These are phyloP conservation scores for Lasiosphaeria ovina DNA, from an alignment of 495 filamentous ascomycete species.

Conservation along the genomic window DNA sequence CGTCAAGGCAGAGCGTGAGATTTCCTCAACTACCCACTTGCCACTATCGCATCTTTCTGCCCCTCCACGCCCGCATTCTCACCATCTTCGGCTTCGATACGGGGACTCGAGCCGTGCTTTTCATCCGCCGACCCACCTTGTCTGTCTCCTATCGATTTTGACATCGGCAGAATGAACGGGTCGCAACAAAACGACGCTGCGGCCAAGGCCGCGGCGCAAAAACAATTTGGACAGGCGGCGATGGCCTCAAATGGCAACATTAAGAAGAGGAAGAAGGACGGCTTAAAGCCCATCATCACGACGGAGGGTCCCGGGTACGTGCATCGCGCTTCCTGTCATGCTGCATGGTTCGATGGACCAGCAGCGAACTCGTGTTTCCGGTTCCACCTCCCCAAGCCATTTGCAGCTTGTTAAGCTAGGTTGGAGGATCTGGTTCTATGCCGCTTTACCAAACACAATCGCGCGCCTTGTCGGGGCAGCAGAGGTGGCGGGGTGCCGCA, in stretches of 20 bases:
- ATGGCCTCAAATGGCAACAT: slow-evolving; percentile 43
- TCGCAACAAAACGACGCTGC: slow-evolving; percentile 20
- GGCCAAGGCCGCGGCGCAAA: slow-evolving; percentile 25
- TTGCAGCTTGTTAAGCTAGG: background rate
- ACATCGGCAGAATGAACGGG: slow-evolving; percentile 33
- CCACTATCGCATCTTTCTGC: slow-evolving; percentile 8
- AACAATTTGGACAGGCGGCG: slow-evolving; percentile 10
- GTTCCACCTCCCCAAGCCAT: slow-evolving; percentile 28
- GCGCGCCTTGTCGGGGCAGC: slow-evolving; percentile 2
- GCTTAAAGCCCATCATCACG: slow-evolving; percentile 87
- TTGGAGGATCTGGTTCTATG: background rate
- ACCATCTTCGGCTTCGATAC: slow-evolving; percentile 1
- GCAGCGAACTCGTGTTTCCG: slow-evolving; percentile 4
- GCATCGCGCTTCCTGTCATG: slow-evolving; percentile 27
- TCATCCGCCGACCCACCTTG: slow-evolving; percentile 8
- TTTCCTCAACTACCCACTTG: slow-evolving; percentile 11
- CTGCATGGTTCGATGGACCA: slow-evolving; percentile 12
- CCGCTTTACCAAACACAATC: slow-evolving; percentile 19
- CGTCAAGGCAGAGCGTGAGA: slow-evolving; percentile 9
- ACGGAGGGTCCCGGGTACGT: slow-evolving; percentile 61
- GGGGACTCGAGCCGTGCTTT: background rate
- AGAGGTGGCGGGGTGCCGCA: slow-evolving; percentile 35
- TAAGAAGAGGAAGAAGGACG: slow-evolving; percentile 88
- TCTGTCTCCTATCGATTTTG: slow-evolving; percentile 1
- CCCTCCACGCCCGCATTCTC: background rate